Conservation (phyloP, 1,139 yeast species). For the Yamadazyma jaroonii region DNA sequence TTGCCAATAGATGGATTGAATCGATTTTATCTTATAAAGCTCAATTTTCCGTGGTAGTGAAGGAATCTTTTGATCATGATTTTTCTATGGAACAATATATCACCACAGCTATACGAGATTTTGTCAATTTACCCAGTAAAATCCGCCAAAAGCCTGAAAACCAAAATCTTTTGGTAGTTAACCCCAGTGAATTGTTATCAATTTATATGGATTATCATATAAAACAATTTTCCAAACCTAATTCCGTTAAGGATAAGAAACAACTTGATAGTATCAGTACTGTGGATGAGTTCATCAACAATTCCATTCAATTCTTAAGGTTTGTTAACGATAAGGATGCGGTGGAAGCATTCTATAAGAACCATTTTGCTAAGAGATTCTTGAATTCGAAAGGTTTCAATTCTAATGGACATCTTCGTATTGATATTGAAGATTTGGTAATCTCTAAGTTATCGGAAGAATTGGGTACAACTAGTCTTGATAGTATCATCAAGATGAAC, state of each 20-base stretch:
- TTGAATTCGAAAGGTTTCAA: slow-evolving; percentile 45
- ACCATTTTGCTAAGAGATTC: slow-evolving; percentile 84
- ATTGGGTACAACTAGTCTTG: slow-evolving; percentile 76
- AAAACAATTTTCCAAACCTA: slow-evolving; percentile 44
- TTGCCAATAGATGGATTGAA: slow-evolving; percentile 72
- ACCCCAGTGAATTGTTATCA: slow-evolving; percentile 72
- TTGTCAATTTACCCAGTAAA: slow-evolving; percentile 44
- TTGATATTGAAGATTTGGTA: slow-evolving; percentile 69
- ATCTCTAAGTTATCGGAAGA: slow-evolving; percentile 73
- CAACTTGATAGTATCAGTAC: slow-evolving; percentile 26
- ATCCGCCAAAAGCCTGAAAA: slow-evolving; percentile 7
- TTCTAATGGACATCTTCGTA: slow-evolving; percentile 14
- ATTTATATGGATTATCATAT: slow-evolving; percentile 71
- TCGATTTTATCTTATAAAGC: slow-evolving; percentile 52
- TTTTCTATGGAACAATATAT: slow-evolving; percentile 52
- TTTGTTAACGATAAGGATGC: slow-evolving; percentile 81
- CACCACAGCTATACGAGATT: slow-evolving; percentile 59
- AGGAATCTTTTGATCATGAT: slow-evolving; percentile 49
- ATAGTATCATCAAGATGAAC: slow-evolving; percentile 86
- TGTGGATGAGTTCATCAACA: slow-evolving; percentile 52
- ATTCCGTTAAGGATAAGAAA: slow-evolving; percentile 3
- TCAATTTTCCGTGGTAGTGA: slow-evolving; percentile 49
- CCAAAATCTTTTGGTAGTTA: slow-evolving; percentile 32
- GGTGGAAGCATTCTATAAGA: slow-evolving; percentile 83
- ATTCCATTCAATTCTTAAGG: slow-evolving; percentile 60